phyloP scores from a whole-genome alignment of 1,284 basidiomycete genomes.

The Sporisorium reilianum region DNA sequence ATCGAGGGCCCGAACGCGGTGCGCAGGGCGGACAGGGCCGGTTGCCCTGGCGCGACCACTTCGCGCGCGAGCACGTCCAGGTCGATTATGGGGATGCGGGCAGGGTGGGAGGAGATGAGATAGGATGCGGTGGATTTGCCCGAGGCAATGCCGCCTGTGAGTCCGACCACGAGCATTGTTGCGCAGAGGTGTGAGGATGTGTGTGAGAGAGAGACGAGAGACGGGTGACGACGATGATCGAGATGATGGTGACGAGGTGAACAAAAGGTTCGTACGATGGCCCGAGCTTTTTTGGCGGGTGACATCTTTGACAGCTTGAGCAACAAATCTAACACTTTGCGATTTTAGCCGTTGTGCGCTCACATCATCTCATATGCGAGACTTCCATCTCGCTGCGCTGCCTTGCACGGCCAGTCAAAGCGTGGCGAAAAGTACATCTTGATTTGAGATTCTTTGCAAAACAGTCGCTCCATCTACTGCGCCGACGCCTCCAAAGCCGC shows the following conservation, averaged over 20 bases:
- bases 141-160: conserved; percentile 96
- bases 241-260: conserved; percentile 1
- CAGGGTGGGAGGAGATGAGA: conserved; percentile 75
- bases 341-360: no score
- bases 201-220: no score
- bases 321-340: neutral
- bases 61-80: conserved; percentile 90
- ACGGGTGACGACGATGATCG: neutral
- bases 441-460: neutral
- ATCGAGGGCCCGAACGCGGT: conserved; percentile 79
- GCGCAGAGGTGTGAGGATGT: neutral
- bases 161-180: conserved; percentile 78
- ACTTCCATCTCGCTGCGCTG: neutral
- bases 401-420: no score
- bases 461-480: conserved; percentile 1
- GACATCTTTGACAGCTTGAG: no score
- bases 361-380: neutral
- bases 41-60: conserved; percentile 87
- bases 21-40: conserved; percentile 78
- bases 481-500: conserved; percentile 63
- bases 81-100: conserved; percentile 84
- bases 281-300: conserved; percentile 10
- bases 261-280: conserved; percentile 4
- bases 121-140: conserved; percentile 86
- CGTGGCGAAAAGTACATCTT: no score